Percentiles rank a stretch among this genome's conserved stretches.
These are phyloP conservation scores for Phanerodontia chrysosporium DNA, from an alignment of 768 basidiomycete genomes.

Conservation along the genomic window DNA sequence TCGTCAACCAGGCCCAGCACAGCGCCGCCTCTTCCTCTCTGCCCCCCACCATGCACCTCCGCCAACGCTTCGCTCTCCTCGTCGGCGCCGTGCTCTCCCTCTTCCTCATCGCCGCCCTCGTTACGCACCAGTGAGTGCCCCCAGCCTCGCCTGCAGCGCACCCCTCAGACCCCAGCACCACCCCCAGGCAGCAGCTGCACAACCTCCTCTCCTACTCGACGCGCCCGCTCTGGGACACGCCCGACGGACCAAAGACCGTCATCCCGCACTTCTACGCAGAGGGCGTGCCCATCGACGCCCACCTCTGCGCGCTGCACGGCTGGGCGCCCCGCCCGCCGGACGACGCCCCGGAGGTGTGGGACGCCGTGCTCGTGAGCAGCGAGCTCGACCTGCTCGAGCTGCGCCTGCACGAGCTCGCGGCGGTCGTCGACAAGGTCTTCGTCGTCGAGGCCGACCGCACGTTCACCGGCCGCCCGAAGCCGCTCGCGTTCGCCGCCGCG, in stretches of 20 bases:
- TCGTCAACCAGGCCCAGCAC: too few relatives aligned
- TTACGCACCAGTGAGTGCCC: not conserved
- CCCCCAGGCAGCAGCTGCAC: slow-evolving; percentile 35
- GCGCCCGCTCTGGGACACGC: slow-evolving; percentile 55
- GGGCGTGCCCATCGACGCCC: slow-evolving; percentile 38
- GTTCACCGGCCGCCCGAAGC: slow-evolving; percentile 57
- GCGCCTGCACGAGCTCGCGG: slow-evolving; percentile 55
- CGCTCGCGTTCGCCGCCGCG: slow-evolving; percentile 45
- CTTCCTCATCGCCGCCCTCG: not conserved
- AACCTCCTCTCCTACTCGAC: slow-evolving; percentile 54
- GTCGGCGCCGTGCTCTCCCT: not conserved
- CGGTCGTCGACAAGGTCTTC: slow-evolving; percentile 55
- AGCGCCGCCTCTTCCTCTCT: not conserved
- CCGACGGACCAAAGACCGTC: slow-evolving; percentile 42
- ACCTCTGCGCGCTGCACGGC: slow-evolving; percentile 50
- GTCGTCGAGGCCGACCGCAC: slow-evolving; percentile 57
- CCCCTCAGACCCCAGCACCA: slow-evolving; percentile 28
- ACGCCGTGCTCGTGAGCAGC: slow-evolving; percentile 59
- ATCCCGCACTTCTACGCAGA: slow-evolving; percentile 56
- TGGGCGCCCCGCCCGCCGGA: slow-evolving; percentile 39
- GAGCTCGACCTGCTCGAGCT: slow-evolving; percentile 64
- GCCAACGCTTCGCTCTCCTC: not conserved
- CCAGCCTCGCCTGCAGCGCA: not conserved
- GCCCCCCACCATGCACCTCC: not conserved
- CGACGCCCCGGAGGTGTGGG: slow-evolving; percentile 34